These are phyloP conservation scores for Penicillium paradoxum DNA, from an alignment of 495 filamentous ascomycete genomes.

Conservation along the genomic window DNA sequence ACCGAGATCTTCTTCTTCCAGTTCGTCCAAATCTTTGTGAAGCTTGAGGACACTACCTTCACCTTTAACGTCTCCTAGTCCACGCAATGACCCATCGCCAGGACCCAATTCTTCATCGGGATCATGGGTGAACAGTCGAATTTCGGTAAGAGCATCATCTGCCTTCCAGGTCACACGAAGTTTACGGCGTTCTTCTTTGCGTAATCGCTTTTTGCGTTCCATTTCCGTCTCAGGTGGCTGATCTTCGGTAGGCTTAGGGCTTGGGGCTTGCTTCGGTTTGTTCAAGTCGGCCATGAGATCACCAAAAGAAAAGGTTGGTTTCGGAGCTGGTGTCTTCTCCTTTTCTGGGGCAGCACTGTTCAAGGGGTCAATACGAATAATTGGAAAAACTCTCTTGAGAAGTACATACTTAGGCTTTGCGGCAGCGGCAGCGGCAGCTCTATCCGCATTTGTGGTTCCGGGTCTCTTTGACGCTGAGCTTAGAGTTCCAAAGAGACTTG, in stretches of 20 bases:
- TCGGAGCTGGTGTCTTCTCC: slow-evolving; percentile 38
- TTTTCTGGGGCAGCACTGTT: slow-evolving; percentile 33
- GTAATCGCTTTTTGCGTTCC: slow-evolving; percentile 64
- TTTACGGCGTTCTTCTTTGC: slow-evolving; percentile 72
- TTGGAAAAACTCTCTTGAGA: background rate
- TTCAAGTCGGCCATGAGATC: slow-evolving; percentile 61
- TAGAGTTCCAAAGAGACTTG: slow-evolving; percentile 53
- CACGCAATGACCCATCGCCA: slow-evolving; percentile 57
- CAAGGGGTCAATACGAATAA: slow-evolving; percentile 13
- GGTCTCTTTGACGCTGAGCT: slow-evolving; percentile 59
- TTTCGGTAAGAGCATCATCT: slow-evolving; percentile 63
- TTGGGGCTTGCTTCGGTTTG: slow-evolving; percentile 56
- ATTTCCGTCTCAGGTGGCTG: slow-evolving; percentile 68
- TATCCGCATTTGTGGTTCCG: slow-evolving; percentile 51
- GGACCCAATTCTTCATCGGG: slow-evolving; percentile 77
- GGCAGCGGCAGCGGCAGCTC: slow-evolving; percentile 43
- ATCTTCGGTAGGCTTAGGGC: slow-evolving; percentile 47
- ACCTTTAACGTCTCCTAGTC: slow-evolving; percentile 63
- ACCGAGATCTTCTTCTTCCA: slow-evolving; percentile 66
- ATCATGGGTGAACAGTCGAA: slow-evolving; percentile 72
- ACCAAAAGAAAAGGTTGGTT: slow-evolving; percentile 50
- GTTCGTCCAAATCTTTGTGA: slow-evolving; percentile 54
- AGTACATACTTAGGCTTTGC: slow-evolving; percentile 39
- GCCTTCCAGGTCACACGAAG: slow-evolving; percentile 68
- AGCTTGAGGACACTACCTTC: slow-evolving; percentile 82